Conservation (phyloP, 2,329 filamentous ascomycete species). For the Boeremia lycopersici region DNA sequence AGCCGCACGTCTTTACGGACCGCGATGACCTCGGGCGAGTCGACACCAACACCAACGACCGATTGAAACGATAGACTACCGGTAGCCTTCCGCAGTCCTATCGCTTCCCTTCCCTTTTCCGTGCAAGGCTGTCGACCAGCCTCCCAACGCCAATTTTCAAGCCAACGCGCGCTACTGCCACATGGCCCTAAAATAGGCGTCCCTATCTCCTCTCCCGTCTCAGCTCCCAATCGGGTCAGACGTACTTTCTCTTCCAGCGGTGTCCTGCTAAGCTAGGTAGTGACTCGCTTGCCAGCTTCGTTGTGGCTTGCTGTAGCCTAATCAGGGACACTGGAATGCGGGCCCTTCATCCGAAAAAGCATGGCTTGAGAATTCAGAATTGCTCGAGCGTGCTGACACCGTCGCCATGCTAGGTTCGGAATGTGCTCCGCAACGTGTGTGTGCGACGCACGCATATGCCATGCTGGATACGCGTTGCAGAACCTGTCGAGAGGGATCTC, state of each 20-base stretch:
- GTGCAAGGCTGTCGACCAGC: conserved; percentile 10
- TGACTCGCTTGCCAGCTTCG: neutral
- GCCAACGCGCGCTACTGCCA: conserved; percentile 6
- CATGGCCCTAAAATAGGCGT: conserved; percentile 8
- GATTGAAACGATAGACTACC: neutral
- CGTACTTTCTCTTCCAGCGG: neutral
- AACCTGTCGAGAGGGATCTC: neutral
- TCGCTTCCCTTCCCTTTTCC: conserved; percentile 8
- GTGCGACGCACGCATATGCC: conserved; percentile 3
- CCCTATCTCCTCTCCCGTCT: conserved; percentile 6
- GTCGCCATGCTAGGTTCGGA: conserved; percentile 2
- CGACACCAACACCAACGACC: neutral
- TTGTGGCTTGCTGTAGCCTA: neutral
- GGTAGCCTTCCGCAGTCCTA: neutral
- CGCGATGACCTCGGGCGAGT: neutral
- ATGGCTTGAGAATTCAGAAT: neutral
- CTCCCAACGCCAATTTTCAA: neutral
- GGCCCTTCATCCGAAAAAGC: conserved; percentile 5
- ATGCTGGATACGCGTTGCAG: neutral
- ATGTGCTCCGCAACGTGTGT: conserved; percentile 5
- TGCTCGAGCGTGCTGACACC: neutral
- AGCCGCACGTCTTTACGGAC: conserved; percentile 5
- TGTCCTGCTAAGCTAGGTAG: neutral
- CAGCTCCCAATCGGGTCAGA: neutral
- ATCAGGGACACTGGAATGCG: neutral